Conservation (phyloP, 2,329 filamentous ascomycete species). For the Ascochyta koolunga region DNA sequence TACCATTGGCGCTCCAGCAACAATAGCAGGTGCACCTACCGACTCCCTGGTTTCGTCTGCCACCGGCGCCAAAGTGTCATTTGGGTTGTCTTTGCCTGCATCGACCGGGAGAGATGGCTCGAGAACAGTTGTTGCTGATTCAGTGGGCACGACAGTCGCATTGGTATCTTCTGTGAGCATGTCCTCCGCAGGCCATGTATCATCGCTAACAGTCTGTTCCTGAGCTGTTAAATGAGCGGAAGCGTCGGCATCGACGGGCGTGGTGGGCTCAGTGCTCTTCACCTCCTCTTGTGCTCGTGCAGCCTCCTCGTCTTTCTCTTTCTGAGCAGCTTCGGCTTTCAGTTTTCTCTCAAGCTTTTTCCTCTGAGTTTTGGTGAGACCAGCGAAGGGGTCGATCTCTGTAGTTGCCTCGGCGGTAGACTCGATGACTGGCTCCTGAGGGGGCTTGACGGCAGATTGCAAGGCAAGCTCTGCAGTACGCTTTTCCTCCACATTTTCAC, state of each 20-base stretch:
- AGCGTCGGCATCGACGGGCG: background rate
- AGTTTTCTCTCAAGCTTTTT: constrained; percentile 46
- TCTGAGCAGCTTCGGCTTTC: constrained; percentile 39
- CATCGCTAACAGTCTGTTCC: background rate
- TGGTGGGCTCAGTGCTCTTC: background rate
- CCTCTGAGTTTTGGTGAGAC: constrained; percentile 35
- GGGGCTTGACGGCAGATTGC: background rate
- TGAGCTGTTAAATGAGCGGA: background rate
- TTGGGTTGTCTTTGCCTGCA: background rate
- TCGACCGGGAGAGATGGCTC: background rate
- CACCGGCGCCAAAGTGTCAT: background rate
- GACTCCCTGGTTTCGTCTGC: background rate
- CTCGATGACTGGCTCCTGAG: background rate
- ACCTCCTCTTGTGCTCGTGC: background rate
- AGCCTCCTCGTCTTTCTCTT: constrained; percentile 10
- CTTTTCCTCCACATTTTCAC: background rate
- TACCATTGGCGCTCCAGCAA: background rate
- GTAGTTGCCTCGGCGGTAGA: background rate
- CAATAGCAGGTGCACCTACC: background rate
- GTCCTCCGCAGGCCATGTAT: constrained; percentile 10
- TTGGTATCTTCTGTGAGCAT: constrained; percentile 13
- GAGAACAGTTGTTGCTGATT: background rate
- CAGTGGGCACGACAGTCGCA: background rate
- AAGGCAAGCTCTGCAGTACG: background rate
- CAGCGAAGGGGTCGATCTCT: constrained; percentile 32